A percentile compares a stretch with the other conserved stretches of the same genome.
These are phyloP conservation scores for Corniculantispora saksenae DNA, from an alignment of 2,329 filamentous ascomycete genomes.

Conservation along the genomic window DNA sequence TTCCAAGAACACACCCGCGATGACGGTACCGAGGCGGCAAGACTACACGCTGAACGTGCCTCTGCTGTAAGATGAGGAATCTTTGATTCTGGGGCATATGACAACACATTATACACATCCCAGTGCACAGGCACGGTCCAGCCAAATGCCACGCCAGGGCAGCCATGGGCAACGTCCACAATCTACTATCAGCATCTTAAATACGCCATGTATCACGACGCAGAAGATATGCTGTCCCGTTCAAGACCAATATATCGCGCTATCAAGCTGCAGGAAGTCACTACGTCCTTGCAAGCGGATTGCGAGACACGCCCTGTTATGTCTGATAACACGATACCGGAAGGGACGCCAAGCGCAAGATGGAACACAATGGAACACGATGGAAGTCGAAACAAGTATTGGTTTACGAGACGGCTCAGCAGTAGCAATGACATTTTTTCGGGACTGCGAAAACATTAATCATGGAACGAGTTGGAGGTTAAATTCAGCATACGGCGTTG, in stretches of 20 bases:
- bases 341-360: background rate
- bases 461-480: background rate
- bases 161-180: background rate
- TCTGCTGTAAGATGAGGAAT: conserved; percentile 3
- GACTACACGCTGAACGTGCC: conserved; percentile 11
- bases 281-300: too few relatives aligned
- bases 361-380: background rate
- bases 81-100: background rate
- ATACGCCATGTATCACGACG: too few relatives aligned
- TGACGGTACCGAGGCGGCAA: conserved; percentile 19
- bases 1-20: conserved; percentile 54
- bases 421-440: background rate
- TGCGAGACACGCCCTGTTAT: too few relatives aligned
- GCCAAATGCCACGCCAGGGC: background rate
- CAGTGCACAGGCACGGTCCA: background rate
- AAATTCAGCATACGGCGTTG: background rate
- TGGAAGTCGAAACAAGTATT: background rate
- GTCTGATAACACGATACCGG: background rate
- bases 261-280: too few relatives aligned
- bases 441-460: background rate
- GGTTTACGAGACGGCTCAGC: background rate
- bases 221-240: too few relatives aligned
- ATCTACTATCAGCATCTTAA: background rate
- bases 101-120: background rate
- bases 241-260: too few relatives aligned